phyloP scores from a whole-genome alignment of 2,329 filamentous ascomycete genomes.

The Magnaporthiopsis rhizophila region DNA sequence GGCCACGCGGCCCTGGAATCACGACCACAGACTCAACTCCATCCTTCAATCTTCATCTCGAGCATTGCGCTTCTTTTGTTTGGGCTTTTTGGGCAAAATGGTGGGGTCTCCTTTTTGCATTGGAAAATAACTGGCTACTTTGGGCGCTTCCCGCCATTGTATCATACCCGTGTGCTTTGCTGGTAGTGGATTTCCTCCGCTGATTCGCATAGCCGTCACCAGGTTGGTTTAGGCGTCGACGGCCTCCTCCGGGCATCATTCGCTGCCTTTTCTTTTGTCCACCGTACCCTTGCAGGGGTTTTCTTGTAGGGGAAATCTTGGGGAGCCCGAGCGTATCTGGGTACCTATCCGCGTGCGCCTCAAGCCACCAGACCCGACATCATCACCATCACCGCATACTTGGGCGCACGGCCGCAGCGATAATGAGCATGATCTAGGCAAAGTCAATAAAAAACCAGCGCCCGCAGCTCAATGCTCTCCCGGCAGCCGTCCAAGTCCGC shows the following conservation, averaged over 20 bases:
- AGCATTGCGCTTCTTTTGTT: background rate
- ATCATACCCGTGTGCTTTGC: background rate
- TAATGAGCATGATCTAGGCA: background rate
- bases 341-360: too few relatives aligned
- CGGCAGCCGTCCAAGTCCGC: conserved; percentile 27
- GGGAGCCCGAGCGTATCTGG: background rate
- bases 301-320: too few relatives aligned
- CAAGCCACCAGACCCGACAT: too few relatives aligned
- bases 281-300: too few relatives aligned
- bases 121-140: background rate
- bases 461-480: conserved; percentile 49
- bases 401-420: background rate
- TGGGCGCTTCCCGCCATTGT: background rate
- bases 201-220: background rate
- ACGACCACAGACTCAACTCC: background rate
- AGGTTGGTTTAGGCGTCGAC: background rate
- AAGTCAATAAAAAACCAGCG: conserved; percentile 37
- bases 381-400: background rate
- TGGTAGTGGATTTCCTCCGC: background rate
- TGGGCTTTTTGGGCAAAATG: background rate
- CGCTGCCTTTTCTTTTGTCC: background rate
- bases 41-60: background rate
- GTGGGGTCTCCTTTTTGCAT: background rate
- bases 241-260: background rate
- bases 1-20: background rate